phyloP scores from a whole-genome alignment of 2,329 filamentous ascomycete genomes.

The Cytospora mali region DNA sequence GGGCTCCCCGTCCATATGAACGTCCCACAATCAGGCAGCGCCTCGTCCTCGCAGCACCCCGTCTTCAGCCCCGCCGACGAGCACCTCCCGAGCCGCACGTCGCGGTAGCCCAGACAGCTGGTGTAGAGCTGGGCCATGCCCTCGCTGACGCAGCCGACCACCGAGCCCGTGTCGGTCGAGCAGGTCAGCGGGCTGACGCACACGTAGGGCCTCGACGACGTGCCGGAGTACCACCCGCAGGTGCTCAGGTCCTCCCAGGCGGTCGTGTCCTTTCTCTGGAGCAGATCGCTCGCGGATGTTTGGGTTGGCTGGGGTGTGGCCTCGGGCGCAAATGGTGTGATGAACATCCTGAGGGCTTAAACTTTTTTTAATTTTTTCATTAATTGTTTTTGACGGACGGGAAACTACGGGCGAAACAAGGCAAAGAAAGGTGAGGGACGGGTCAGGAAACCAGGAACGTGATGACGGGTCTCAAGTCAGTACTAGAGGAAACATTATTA shows the following conservation, averaged over 20 bases:
- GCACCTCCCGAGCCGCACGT: conserved; percentile 38
- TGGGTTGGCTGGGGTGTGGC: too few species aligned
- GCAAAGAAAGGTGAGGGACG: too few species aligned
- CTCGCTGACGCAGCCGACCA: conserved; percentile 40
- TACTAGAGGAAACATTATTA: too few species aligned
- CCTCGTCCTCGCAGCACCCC: conserved; percentile 59
- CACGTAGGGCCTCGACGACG: conserved; percentile 28
- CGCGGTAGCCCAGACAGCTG: conserved; percentile 31
- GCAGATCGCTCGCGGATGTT: too few species aligned
- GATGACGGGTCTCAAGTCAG: too few species aligned
- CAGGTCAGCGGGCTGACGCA: conserved; percentile 26
- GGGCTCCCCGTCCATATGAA: not conserved
- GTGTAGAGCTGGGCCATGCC: conserved; percentile 37
- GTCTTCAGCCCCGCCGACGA: conserved; percentile 46
- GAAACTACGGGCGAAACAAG: too few species aligned
- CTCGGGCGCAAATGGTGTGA: too few species aligned
- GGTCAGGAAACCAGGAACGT: too few species aligned
- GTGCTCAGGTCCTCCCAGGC: conserved; percentile 32
- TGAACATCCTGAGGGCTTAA: too few species aligned
- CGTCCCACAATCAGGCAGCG: conserved; percentile 55
- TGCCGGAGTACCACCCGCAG: conserved; percentile 33
- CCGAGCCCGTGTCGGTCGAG: conserved; percentile 37
- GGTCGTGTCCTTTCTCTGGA: not conserved
- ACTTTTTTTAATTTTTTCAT: too few species aligned
- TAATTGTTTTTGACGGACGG: too few species aligned